Conservation (phyloP, 805 yeast genomes). For the Starmerella apicola region DNA sequence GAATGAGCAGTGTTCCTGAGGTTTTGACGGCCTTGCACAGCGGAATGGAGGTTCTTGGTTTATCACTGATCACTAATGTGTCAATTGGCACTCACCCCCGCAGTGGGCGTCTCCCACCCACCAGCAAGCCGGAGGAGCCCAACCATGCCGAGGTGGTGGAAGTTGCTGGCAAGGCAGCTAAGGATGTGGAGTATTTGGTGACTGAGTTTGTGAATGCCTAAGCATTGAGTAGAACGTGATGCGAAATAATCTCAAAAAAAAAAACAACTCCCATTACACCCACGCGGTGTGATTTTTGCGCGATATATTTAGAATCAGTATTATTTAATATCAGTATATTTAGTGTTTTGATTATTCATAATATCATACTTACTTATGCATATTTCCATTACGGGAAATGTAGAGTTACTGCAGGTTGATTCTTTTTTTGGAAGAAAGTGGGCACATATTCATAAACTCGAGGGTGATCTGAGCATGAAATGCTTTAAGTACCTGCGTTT, state of each 20-base stretch:
- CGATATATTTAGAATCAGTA: too few relatives aligned
- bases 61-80: constrained; percentile 75
- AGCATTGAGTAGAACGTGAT: neutral
- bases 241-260: neutral
- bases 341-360: too few relatives aligned
- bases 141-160: constrained; percentile 85
- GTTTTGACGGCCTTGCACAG: constrained; percentile 84
- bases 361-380: too few relatives aligned
- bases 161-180: constrained; percentile 66
- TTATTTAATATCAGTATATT: too few relatives aligned
- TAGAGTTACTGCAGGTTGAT: too few relatives aligned
- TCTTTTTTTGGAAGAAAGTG: too few relatives aligned
- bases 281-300: constrained; percentile 37
- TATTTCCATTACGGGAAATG: too few relatives aligned
- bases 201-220: constrained; percentile 14
- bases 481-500: too few relatives aligned
- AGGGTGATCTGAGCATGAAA: too few relatives aligned
- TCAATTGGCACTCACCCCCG: constrained; percentile 48
- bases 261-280: constrained; percentile 33
- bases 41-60: constrained; percentile 69
- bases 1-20: constrained; percentile 97
- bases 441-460: too few relatives aligned
- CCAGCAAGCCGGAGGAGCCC: constrained; percentile 52
- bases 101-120: constrained; percentile 18
- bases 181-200: constrained; percentile 65